Evolutionary conservation across 2,329 filamentous ascomycete genomes (phyloP), one percentile per base, ranked within the genome.

Genomic region (Fusarium kyushuense): DNA sequence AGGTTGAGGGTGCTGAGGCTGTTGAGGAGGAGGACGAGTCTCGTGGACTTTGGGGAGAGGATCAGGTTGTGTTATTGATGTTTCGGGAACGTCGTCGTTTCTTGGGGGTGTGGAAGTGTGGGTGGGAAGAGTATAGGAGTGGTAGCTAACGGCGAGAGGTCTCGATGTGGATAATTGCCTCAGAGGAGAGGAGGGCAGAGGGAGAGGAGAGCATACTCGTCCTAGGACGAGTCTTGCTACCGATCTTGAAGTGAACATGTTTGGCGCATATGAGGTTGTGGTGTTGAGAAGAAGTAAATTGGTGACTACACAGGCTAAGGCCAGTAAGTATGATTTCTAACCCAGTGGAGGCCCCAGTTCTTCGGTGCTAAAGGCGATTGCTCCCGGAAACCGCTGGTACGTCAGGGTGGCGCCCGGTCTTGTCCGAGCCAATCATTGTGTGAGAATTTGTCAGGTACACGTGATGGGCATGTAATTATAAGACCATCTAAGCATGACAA

Each of bases 31-130:
- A 19, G 83, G 82, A n/a, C 84, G 77, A 12, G 84, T 86, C 76
- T 87, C 84, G 75, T 86, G 83, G 45, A 85, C 80, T 63, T 79
- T 76, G n/a, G 84, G 84, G 23, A 86, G 74, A 19, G 77, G 72
- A 33, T 81, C 76, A 29, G 83, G 80, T 53, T 79, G 80, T 16
- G 82, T 76, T 67, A 85, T 83, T 16, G 85, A 82, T 19, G 81
- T 82, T 69, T 84, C 82, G 49, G 81, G 78, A 23, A 82, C 77
- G 47, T 79, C 78, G 59, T 82, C 80, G 72, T 79, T 81, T 58
- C 81, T 78, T 17, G 81, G 78, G 19, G 78, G 75, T 42, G 80
- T 74, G 17, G 83, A 73, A 17, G 79, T 76, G 45, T 79, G 81
- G 5, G 83, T 74, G 49, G 79, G 82, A 33, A 87, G 79, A 17